Evolutionary conservation across 768 basidiomycete genomes (phyloP), one percentile per base, ranked within the genome.

Genomic region (Mycena albidolilacea): DNA sequence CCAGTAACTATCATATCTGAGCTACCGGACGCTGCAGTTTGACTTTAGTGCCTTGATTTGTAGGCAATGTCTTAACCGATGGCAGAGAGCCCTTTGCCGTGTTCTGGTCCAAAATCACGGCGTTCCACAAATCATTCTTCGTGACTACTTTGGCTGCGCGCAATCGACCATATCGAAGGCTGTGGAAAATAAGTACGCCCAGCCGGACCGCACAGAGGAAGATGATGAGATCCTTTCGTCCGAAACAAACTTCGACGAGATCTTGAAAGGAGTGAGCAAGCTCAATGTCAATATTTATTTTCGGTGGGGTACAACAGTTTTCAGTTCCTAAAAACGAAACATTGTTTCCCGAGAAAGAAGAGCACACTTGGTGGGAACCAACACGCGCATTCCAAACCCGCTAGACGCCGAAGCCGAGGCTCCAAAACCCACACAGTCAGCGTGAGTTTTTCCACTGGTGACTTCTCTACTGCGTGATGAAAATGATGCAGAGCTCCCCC

Each of bases 331-430:
- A 21, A 52, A 52, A n/a, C 2, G 50, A 52, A 52, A 10, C 19
- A 7, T 52, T 10, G 50, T 52, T 52, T 10, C 50, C 19, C 5
- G 50, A n/a, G 2, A n/a, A 52, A 52, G 50, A 52, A 52, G n/a
- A 52, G 50, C n/a, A 21, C 5, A n/a, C n/a, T n/a, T n/a, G n/a
- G n/a, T n/a, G 46, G 46, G 8, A 4, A 9, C 15, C 8, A 48
- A 48, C 46, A 48, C 46, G 19, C 19, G 17, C n/a, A 52, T 52
- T 52, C 19, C 50, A 2, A 52, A 21, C 50, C 50, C 5, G 17
- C 50, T 21, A 52, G 50, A 52, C 50, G 50, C 50, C 50, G 50
- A 52, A 52, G n/a, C 50, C 50, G 50, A 52, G 50, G n/a, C n/a
- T n/a, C 50, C n/a, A 21, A 52, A 52, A 19, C 50, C 50, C 50